These are phyloP conservation scores for Didymella lethalis DNA, from an alignment of 2,329 filamentous ascomycete genomes.

Conservation along the genomic window DNA sequence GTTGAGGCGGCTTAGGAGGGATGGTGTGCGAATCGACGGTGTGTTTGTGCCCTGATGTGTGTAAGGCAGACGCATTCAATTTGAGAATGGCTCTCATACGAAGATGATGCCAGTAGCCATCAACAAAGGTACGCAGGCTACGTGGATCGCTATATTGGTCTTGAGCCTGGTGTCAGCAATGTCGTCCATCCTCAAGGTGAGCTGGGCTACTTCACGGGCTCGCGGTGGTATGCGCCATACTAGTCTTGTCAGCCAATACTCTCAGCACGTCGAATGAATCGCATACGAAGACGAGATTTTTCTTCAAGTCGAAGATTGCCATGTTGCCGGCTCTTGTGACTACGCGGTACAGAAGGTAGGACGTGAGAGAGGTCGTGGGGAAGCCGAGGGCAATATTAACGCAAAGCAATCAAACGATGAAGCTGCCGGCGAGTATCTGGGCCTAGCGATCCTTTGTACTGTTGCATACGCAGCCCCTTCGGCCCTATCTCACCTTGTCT, in stretches of 20 bases:
- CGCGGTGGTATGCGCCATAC: conserved; percentile 86
- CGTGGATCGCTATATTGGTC: conserved; percentile 80
- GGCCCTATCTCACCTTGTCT: conserved; percentile 7
- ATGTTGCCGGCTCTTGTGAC: conserved; percentile 22
- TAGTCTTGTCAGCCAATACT: conserved; percentile 44
- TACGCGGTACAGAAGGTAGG: neutral
- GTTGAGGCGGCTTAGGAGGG: conserved; percentile 47
- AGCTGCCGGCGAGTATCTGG: neutral
- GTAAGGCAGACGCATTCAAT: conserved; percentile 1
- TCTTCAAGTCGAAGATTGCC: conserved; percentile 44
- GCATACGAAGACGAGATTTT: conserved; percentile 46
- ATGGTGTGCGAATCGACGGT: conserved; percentile 52
- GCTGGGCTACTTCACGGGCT: conserved; percentile 60
- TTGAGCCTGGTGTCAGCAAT: conserved; percentile 37
- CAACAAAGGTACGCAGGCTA: conserved; percentile 78
- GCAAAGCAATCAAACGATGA: neutral
- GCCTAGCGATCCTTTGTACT: neutral
- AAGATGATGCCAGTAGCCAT: conserved; percentile 74
- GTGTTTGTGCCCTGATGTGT: conserved; percentile 62
- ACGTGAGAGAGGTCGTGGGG: neutral
- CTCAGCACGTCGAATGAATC: neutral
- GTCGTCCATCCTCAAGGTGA: too few species aligned
- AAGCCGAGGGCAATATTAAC: neutral
- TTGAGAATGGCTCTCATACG: conserved; percentile 58
- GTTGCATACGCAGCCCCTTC: neutral